These are phyloP conservation scores for Silene conica DNA, from an alignment of 148 eudicot genomes.

Conservation along the genomic window DNA sequence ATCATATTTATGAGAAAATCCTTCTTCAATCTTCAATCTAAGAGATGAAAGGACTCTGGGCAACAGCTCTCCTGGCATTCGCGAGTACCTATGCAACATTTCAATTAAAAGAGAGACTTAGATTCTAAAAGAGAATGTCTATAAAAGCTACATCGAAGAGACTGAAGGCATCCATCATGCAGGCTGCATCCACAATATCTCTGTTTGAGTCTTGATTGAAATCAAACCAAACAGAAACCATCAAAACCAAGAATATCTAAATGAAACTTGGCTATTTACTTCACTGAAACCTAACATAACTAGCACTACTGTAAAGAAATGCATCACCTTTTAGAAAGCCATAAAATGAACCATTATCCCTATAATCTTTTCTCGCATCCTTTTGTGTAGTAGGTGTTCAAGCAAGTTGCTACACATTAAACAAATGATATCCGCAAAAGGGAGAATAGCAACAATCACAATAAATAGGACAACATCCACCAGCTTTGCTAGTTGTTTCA, in stretches of 20 bases:
- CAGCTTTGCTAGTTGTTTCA: not conserved
- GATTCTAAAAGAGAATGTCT: not conserved
- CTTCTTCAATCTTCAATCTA: constrained; percentile 54
- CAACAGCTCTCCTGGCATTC: constrained; percentile 84
- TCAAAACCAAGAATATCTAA: constrained; percentile 5
- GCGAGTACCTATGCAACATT: constrained; percentile 55
- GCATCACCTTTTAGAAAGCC: constrained; percentile 2
- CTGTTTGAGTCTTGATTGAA: not conserved
- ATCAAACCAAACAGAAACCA: not conserved
- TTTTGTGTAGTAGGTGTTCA: not conserved
- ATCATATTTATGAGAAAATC: constrained; percentile 61
- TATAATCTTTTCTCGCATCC: not conserved
- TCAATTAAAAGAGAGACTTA: not conserved
- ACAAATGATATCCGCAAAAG: not conserved
- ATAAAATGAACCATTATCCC: not conserved
- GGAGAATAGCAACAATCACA: not conserved
- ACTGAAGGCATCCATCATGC: not conserved
- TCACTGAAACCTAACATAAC: not conserved
- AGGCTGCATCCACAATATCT: not conserved
- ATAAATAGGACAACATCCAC: not conserved
- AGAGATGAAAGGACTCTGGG: constrained; percentile 63
- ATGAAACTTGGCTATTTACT: not conserved
- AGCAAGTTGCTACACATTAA: not conserved
- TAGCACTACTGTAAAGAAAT: not conserved
- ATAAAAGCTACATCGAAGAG: not conserved